These are phyloP conservation scores for Mycena floridula DNA, from an alignment of 768 basidiomycete genomes.

Conservation along the genomic window DNA sequence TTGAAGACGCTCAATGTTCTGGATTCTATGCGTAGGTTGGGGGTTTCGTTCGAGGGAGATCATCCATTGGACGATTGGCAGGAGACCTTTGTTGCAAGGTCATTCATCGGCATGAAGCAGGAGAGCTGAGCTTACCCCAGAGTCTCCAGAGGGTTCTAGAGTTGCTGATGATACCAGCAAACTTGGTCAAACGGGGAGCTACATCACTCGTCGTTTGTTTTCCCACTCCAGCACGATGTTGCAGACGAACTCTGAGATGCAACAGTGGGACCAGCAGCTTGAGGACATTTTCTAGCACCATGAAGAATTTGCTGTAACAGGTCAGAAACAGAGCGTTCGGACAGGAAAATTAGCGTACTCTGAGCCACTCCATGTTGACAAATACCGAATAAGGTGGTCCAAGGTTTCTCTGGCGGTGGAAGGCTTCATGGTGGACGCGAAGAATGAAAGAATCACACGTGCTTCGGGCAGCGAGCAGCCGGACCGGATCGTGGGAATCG, in stretches of 20 bases:
- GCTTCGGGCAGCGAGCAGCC: neutral
- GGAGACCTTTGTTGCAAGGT: conserved; percentile 41
- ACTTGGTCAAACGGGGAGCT: conserved; percentile 46
- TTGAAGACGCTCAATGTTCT: conserved; percentile 75
- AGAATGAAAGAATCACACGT: neutral
- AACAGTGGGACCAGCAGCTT: conserved; percentile 68
- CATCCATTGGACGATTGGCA: conserved; percentile 78
- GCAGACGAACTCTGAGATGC: conserved; percentile 60
- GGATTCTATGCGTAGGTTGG: conserved; percentile 62
- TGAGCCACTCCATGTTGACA: conserved; percentile 82
- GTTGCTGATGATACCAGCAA: conserved; percentile 54
- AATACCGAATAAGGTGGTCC: conserved; percentile 67
- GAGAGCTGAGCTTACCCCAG: conserved; percentile 69
- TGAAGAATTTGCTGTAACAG: conserved; percentile 68
- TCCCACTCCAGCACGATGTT: conserved; percentile 57
- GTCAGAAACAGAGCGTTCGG: conserved; percentile 1
- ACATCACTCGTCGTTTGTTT: conserved; percentile 44
- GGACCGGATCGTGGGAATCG: neutral
- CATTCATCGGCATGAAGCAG: neutral
- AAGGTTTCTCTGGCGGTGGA: conserved; percentile 56
- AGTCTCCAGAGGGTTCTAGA: conserved; percentile 71
- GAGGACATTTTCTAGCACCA: conserved; percentile 69
- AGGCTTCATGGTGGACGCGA: conserved; percentile 41
- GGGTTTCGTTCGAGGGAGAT: conserved; percentile 67
- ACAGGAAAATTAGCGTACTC: conserved; percentile 66